phyloP scores from a whole-genome alignment of 805 yeast genomes.

The Candida awuae region DNA sequence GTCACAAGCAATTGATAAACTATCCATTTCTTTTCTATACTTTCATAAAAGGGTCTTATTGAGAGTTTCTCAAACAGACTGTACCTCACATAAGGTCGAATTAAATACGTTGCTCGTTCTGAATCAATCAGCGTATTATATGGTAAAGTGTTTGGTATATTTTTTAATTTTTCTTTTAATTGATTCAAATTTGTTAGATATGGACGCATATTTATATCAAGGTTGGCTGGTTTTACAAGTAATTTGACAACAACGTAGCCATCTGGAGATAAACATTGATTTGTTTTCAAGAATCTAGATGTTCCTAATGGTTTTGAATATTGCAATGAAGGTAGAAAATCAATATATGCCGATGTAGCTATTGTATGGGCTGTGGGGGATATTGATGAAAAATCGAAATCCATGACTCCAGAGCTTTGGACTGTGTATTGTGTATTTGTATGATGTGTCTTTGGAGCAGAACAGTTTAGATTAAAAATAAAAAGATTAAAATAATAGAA shows the following conservation, averaged over 20 bases:
- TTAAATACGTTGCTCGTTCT: slow-evolving; percentile 83
- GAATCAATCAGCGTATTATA: slow-evolving; percentile 74
- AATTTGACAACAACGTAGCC: slow-evolving; percentile 75
- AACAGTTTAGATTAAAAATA: not conserved
- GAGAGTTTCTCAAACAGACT: slow-evolving; percentile 84
- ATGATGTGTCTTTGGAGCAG: not conserved
- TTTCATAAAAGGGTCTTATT: slow-evolving; percentile 78
- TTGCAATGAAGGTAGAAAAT: slow-evolving; percentile 66
- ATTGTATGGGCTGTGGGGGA: slow-evolving; percentile 91
- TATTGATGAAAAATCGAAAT: slow-evolving; percentile 73
- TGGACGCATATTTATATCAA: slow-evolving; percentile 30
- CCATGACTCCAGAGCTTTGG: slow-evolving; percentile 27
- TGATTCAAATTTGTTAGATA: slow-evolving; percentile 27
- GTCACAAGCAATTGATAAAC: slow-evolving; percentile 70
- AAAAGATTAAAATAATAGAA: not conserved
- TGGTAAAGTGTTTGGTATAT: slow-evolving; percentile 57
- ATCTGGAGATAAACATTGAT: slow-evolving; percentile 65
- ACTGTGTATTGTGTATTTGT: not conserved
- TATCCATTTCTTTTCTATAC: slow-evolving; percentile 76
- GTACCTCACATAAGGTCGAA: slow-evolving; percentile 71
- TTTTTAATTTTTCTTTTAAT: slow-evolving; percentile 35
- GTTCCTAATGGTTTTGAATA: slow-evolving; percentile 71
- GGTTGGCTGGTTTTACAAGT: slow-evolving; percentile 58
- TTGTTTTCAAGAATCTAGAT: slow-evolving; percentile 78
- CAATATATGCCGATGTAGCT: slow-evolving; percentile 83